Conservation (phyloP, 1,284 basidiomycete species). For the Ustilago esculenta region DNA sequence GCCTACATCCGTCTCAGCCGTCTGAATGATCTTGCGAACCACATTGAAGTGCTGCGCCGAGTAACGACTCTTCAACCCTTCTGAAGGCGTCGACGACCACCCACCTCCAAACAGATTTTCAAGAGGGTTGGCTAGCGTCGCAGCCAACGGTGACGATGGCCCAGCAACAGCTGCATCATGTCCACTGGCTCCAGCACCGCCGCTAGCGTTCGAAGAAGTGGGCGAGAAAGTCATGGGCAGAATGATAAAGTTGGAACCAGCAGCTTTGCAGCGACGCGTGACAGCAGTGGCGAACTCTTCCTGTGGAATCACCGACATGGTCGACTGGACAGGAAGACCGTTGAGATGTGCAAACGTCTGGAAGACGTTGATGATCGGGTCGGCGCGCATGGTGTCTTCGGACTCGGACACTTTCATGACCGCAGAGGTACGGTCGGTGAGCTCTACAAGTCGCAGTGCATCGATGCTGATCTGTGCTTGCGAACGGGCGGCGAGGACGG, state of each 20-base stretch:
- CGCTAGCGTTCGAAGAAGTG: constrained; percentile 1
- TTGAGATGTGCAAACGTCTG: constrained; percentile 82
- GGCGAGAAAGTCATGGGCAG: constrained; percentile 76
- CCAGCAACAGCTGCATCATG: constrained; percentile 15
- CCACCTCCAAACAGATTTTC: constrained; percentile 54
- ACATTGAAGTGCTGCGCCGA: constrained; percentile 71
- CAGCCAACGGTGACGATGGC: constrained; percentile 34
- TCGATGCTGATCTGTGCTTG: constrained; percentile 51
- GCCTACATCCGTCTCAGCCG: constrained; percentile 72
- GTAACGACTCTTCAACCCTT: constrained; percentile 55
- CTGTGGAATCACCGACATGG: constrained; percentile 75
- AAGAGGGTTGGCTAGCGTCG: constrained; percentile 50
- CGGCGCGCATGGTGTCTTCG: constrained; percentile 75
- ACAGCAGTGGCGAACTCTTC: constrained; percentile 79
- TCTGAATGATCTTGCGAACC: constrained; percentile 80
- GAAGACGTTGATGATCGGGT: constrained; percentile 83
- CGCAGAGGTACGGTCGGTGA: constrained; percentile 85
- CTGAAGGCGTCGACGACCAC: constrained; percentile 13
- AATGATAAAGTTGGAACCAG: constrained; percentile 78
- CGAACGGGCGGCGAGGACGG: constrained; percentile 12
- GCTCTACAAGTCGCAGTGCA: constrained; percentile 70
- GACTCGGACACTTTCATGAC: constrained; percentile 82
- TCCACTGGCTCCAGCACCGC: not conserved
- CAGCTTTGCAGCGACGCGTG: constrained; percentile 74
- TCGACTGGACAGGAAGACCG: constrained; percentile 73